Base-by-base conservation (phyloP, 306 rosid species). In the Rubus idaeus region DNA sequence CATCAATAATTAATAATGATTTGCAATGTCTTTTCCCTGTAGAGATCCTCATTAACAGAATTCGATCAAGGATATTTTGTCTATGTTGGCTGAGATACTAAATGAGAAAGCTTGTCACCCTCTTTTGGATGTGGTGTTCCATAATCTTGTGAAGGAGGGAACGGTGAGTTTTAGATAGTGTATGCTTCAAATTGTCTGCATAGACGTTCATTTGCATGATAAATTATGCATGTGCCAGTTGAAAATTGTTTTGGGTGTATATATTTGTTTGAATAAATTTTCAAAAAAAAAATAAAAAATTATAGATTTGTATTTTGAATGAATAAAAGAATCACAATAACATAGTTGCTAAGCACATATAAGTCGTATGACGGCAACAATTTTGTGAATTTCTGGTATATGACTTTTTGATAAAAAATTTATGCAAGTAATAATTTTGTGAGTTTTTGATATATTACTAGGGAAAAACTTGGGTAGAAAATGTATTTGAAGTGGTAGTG, bases 41-140 rank as follows among this genome's bases (percentile, higher is more conserved):
- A 95, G 99, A 75, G 91, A 88, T 67, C 84, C 89, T 80, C 96
- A 90, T 79, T 88, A 79, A 71, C 85, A 68, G 72, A 87, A 87
- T 85, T 82, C 89, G 87, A 75, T 86, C 62, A 75, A 79, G 78
- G 85, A 91, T 64, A 87, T 92, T 77, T 71, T 86, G 79, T 92
- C 94, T 85, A 91, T 92, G 75, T 83, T 86, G 88, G 77, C 71
- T 42, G 79, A 79, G 73, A 84, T 86, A 57, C 75, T 88, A 39
- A 82, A 88, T 2, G 89, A 92, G 87, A 96, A 91, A 82, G 87
- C 87, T 74, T 87, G 92, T 78, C 90, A 82, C 80, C 78, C 77
- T 67, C 92, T 92, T 35, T 82, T 92, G 87, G 91, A 88, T 81
- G 89, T 91, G 81, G 78, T 95, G 84, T 85, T 95, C 69, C 88